Conservation (phyloP, 2,329 filamentous ascomycete species). For the Boeremia lycopersici region DNA sequence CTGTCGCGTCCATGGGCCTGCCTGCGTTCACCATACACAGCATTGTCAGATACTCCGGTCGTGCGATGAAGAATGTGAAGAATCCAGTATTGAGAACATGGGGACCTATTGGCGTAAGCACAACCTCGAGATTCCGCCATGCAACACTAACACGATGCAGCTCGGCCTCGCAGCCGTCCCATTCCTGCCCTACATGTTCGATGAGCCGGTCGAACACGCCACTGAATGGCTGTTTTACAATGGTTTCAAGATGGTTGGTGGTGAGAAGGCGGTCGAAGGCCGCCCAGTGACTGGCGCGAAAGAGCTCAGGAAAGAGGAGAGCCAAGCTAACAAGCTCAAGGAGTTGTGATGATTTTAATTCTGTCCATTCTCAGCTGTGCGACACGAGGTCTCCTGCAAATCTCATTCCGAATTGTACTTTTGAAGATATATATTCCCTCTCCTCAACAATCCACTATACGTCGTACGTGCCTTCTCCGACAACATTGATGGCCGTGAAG, state of each 20-base stretch:
- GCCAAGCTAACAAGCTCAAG: slow-evolving; percentile 43
- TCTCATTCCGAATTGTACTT: no score
- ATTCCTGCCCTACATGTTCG: slow-evolving; percentile 82
- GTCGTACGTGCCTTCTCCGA: no score
- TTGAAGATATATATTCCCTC: no score
- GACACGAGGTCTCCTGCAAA: not conserved
- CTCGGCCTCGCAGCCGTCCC: slow-evolving; percentile 72
- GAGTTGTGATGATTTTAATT: slow-evolving; percentile 43
- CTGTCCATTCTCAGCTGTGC: not conserved
- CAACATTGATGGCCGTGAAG: no score
- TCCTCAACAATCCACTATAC: no score
- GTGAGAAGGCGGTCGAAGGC: slow-evolving; percentile 60
- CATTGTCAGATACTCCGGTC: slow-evolving; percentile 86
- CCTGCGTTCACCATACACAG: slow-evolving; percentile 94
- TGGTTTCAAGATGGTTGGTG: slow-evolving; percentile 76
- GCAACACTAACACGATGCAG: slow-evolving; percentile 42
- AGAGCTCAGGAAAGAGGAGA: slow-evolving; percentile 44
- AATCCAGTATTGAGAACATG: slow-evolving; percentile 78
- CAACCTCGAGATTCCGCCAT: not conserved
- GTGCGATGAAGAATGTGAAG: slow-evolving; percentile 82
- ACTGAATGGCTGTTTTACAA: slow-evolving; percentile 91
- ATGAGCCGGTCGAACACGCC: slow-evolving; percentile 88
- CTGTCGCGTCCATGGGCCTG: slow-evolving; percentile 88
- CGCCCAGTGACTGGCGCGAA: slow-evolving; percentile 48
- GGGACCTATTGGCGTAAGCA: slow-evolving; percentile 85